Base-by-base conservation (phyloP, 371 early-diverging fungal species). In the Actinomortierella ambigua region DNA sequence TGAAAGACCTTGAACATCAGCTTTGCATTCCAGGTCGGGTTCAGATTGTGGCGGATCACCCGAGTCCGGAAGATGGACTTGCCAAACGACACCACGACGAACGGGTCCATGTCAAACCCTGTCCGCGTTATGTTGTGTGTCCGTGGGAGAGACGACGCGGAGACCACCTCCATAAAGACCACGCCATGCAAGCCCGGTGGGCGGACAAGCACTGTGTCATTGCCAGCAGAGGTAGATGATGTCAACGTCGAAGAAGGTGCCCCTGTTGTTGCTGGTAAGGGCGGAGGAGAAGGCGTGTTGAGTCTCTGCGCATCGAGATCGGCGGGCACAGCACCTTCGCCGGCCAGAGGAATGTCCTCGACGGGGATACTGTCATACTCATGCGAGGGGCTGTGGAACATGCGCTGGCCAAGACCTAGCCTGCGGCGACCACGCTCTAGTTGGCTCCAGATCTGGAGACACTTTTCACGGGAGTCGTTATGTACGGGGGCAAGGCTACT, bases 61-160 rank as follows among this genome's bases (percentile, higher is more conserved):
- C 84, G 76, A 17, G 91, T 90, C 46, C 86, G 77, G 70, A 90
- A 93, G 0, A 90, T 91, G 27, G 85, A 82, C 15, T 84, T 81
- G 13, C 89, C 88, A 61, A 88, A 89, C 3, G 85, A 83, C n/a
- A 87, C 80, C 44, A 92, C 84, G 1, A 90, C 92, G 81, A 93
- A 95, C 0, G 95, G 92, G 68, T 95, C 93, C 86, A 90, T 92
- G 61, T 93, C 90, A 68, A 89, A 91, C 0, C 85, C 80, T 3
- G 86, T 85, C 15, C 88, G 75, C 9, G 85, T 85, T 63, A 81
- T 66, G 53, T 85, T 86, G 61, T 63, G 80, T 29, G 82, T 84
- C 9, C 84, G 80, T 0, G 91, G 91, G 2, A 90, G 69, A 52
- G 88, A 82, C 2, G 77, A 77, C 14, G 91, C 89, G 24, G 82